These are phyloP conservation scores for Ustilago sp. DNA, from an alignment of 1,284 basidiomycete species.

Conservation along the genomic window DNA sequence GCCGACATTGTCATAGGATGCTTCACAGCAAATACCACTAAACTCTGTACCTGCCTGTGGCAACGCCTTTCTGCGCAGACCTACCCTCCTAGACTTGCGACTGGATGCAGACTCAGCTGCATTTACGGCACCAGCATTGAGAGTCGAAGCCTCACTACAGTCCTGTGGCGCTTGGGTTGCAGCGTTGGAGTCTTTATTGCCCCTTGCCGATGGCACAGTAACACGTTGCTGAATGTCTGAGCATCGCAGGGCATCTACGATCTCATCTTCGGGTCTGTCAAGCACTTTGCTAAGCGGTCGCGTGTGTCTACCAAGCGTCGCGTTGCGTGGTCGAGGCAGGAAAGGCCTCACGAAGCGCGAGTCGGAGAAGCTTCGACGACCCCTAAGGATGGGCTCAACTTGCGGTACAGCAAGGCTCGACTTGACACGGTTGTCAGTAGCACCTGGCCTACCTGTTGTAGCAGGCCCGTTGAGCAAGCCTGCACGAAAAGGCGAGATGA, in stretches of 20 bases:
- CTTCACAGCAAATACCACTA: not conserved
- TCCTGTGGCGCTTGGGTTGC: not conserved
- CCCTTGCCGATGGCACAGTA: not conserved
- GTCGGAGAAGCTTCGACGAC: constrained; percentile 46
- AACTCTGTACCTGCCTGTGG: not conserved
- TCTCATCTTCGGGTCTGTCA: constrained; percentile 37
- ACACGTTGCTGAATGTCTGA: not conserved
- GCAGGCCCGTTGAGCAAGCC: constrained; percentile 27
- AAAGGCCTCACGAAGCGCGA: constrained; percentile 44
- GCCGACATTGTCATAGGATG: constrained; percentile 4
- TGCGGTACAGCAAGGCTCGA: constrained; percentile 9
- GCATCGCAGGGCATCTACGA: not conserved
- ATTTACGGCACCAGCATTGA: not conserved
- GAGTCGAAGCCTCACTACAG: not conserved
- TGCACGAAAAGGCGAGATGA: constrained; percentile 49
- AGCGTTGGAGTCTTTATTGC: not conserved
- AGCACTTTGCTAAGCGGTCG: constrained; percentile 40
- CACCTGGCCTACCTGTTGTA: not conserved
- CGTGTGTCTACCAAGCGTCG: constrained; percentile 8
- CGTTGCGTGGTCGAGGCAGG: constrained; percentile 25
- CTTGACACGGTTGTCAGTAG: not conserved
- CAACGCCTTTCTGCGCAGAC: not conserved
- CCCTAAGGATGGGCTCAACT: constrained; percentile 12
- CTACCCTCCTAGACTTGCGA: not conserved
- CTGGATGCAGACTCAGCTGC: not conserved